Evolutionary conservation across 1,139 yeast species (phyloP).

Genomic region (Blastobotrys arbuscula): DNA sequence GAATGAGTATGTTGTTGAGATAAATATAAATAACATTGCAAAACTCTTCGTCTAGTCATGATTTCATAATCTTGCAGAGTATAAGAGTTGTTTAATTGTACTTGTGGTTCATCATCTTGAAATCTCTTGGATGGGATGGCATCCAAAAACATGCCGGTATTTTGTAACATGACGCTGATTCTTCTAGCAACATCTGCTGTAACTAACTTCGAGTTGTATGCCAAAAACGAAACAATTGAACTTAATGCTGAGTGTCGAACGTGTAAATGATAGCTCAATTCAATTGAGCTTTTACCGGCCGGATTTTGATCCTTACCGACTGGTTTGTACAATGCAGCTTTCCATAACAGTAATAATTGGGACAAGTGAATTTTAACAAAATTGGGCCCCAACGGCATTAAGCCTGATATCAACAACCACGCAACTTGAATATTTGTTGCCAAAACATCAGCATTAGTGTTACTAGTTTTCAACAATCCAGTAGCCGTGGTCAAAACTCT

Average conservation of each 20-base stretch:
- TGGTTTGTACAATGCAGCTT: constrained; percentile 56
- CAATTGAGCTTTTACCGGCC: constrained; percentile 28
- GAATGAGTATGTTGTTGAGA: constrained; percentile 24
- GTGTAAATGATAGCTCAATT: constrained; percentile 33
- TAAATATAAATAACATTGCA: constrained; percentile 34
- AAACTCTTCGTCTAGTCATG: constrained; percentile 31
- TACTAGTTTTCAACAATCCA: constrained; percentile 28
- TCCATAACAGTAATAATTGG: constrained; percentile 76
- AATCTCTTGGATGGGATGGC: constrained; percentile 26
- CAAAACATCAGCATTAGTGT: constrained; percentile 29
- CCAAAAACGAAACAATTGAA: constrained; percentile 34
- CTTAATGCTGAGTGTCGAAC: constrained; percentile 36
- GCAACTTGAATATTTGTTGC: constrained; percentile 35
- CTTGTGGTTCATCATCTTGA: constrained; percentile 27
- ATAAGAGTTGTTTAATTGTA: constrained; percentile 23
- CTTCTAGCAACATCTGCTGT: constrained; percentile 39
- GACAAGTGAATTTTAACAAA: constrained; percentile 67
- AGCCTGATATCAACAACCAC: constrained; percentile 74
- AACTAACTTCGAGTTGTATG: constrained; percentile 32
- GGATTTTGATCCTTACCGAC: constrained; percentile 29
- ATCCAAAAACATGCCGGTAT: constrained; percentile 29
- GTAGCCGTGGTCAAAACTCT: constrained; percentile 33
- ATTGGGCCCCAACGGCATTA: constrained; percentile 63
- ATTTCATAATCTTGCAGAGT: constrained; percentile 29
- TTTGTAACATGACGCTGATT: constrained; percentile 33